Conservation (phyloP, 2,329 filamentous ascomycete genomes). For the Aureobasidium leucospermi region DNA sequence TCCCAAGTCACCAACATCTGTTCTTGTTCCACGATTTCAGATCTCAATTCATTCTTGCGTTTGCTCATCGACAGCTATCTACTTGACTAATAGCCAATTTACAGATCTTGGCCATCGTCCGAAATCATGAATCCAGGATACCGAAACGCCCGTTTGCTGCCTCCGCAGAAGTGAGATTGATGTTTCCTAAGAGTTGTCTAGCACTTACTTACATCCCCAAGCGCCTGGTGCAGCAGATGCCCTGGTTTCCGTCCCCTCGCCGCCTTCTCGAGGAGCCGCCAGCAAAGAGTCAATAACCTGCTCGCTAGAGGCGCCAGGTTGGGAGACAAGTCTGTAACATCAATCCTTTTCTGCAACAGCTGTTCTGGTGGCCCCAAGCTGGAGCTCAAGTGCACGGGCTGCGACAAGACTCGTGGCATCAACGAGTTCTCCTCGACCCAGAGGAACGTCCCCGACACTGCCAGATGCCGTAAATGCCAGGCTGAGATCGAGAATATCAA, state of each 20-base stretch:
- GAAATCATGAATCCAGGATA: background rate
- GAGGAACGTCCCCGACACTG: background rate
- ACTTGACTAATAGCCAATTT: background rate
- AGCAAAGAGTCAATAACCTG: background rate
- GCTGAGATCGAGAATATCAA: background rate
- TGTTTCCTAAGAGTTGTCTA: too few relatives aligned
- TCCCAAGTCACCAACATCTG: background rate
- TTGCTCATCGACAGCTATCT: too few relatives aligned
- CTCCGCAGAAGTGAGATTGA: background rate
- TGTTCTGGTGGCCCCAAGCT: background rate
- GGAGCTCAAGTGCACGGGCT: constrained; percentile 1
- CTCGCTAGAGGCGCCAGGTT: background rate
- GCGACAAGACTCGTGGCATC: background rate
- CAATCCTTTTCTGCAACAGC: background rate
- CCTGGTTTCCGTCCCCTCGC: background rate
- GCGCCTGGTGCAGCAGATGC: background rate
- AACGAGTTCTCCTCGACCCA: background rate
- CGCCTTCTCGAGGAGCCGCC: background rate
- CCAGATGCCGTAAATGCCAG: background rate
- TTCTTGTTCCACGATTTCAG: background rate
- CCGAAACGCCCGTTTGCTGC: background rate
- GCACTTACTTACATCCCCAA: background rate
- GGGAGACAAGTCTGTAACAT: background rate
- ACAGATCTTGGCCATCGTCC: background rate
- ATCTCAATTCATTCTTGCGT: too few relatives aligned